These are phyloP conservation scores for Raphanus sativus DNA, from an alignment of 345 rosid genomes.

Conservation along the genomic window DNA sequence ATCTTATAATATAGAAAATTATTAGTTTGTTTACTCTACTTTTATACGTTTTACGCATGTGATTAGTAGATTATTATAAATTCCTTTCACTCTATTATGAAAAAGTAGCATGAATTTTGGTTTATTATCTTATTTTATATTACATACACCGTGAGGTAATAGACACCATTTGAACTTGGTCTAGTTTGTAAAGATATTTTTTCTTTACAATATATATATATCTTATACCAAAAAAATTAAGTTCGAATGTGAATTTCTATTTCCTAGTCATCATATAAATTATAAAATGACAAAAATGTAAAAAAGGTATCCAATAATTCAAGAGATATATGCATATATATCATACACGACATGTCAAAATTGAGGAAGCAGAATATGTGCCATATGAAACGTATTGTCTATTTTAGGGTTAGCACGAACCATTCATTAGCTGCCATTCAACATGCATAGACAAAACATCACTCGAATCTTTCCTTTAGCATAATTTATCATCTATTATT, in stretches of 20 bases:
- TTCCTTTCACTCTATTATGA: not conserved
- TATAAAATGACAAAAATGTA: not conserved
- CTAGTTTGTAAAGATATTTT: not conserved
- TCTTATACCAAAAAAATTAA: not conserved
- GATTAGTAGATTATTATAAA: not conserved
- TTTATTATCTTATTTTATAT: not conserved
- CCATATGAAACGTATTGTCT: constrained; percentile 30
- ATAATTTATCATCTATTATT: not conserved
- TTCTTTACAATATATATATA: not conserved
- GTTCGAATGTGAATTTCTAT: not conserved
- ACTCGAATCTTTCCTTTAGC: constrained; percentile 22
- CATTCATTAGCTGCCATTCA: constrained; percentile 14
- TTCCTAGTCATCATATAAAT: not conserved
- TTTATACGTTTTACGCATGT: constrained; percentile 11
- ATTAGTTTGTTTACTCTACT: not conserved
- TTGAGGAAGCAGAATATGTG: constrained; percentile 30
- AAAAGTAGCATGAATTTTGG: not conserved
- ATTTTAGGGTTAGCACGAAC: constrained; percentile 24
- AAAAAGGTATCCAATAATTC: not conserved
- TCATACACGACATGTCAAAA: constrained; percentile 8
- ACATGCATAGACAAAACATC: constrained; percentile 20
- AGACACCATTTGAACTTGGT: not conserved
- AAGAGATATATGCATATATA: not conserved
- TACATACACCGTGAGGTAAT: not conserved
- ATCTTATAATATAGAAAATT: not conserved